Conservation (phyloP, 2,329 filamentous ascomycete genomes). For the Paraphaeosphaeria minitans region DNA sequence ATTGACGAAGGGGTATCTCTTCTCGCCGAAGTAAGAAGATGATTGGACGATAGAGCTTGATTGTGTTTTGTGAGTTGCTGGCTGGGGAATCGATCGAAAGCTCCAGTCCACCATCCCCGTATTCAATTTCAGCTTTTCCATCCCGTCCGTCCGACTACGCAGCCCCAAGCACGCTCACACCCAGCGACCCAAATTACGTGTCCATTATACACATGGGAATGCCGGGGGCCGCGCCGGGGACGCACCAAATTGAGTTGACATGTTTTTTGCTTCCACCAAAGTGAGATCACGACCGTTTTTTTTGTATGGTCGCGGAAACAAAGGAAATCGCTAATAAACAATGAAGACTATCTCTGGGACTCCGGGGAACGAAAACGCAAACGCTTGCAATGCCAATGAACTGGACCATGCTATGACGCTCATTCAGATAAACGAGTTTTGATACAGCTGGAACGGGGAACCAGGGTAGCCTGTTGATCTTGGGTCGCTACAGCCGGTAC, state of each 20-base stretch:
- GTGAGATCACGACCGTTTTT: conserved; percentile 21
- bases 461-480: conserved; percentile 23
- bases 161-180: conserved; percentile 17
- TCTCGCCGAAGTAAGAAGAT: conserved; percentile 40
- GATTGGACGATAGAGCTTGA: conserved; percentile 39
- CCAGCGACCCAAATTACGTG: conserved; percentile 41
- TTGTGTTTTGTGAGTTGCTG: conserved; percentile 28
- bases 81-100: conserved; percentile 7
- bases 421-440: conserved; percentile 46
- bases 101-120: conserved; percentile 18
- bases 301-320: conserved; percentile 37
- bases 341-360: conserved; percentile 39
- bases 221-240: conserved; percentile 19
- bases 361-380: conserved; percentile 37
- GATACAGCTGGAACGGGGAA: conserved; percentile 39
- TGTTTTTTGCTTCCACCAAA: conserved; percentile 23
- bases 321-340: conserved; percentile 42
- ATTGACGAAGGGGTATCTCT: conserved; percentile 43
- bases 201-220: conserved; percentile 32
- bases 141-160: conserved; percentile 28
- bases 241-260: conserved; percentile 25
- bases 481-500: conserved; percentile 21
- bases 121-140: conserved; percentile 44
- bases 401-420: conserved; percentile 48
- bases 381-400: conserved; percentile 46